Base-by-base conservation (phyloP, 805 yeast species). In the Yarrowia sp. region DNA sequence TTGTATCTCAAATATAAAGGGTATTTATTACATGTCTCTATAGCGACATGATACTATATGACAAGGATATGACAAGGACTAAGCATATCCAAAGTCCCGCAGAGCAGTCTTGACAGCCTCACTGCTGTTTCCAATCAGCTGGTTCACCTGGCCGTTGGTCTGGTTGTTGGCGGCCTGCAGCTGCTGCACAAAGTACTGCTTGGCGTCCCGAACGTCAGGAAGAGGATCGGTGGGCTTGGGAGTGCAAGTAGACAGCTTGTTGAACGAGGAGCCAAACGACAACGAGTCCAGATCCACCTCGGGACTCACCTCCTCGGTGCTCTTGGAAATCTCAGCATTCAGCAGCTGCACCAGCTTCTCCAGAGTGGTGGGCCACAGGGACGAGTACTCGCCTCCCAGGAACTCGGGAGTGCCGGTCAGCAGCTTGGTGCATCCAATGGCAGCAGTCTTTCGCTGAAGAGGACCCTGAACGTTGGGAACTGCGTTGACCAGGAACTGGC, bases 191-290 rank as follows among this genome's bases (percentile, higher is more conserved):
- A 74, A 71, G 63, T 62, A 75, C 26, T 69, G 68, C 61, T 65
- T 66, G 12, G 76, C 68, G 16, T 71, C 66, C 32, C 52, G 49
- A 12, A 90, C 75, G 24, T 79, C 78, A 0, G 85, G 82, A 32
- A 85, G 73, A 1, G 98, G 97, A 75, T 95, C 98, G 68, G 83
- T 80, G 3, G 87, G 81, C 67, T 81, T 84, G 16, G 76, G 76
- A 35, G 83, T 80, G 54, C 92, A 85, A 2, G 89, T 82, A 0
- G 82, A 84, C 66, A 95, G 79, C 71, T 83, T 86, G 62, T 96
- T 89, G 75, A 84, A 95, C 62, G 87, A 85, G 0, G 97, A 87
- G 1, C 98, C 98, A 76, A 92, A 95, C 2, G 95, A 80, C 58
- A 87, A 82, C 67, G 92, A 96, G 62, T 88, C 92, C 32, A 82